These are phyloP conservation scores for Fraxinus pennsylvanica DNA, from an alignment of 257 asterid genomes.

Conservation along the genomic window DNA sequence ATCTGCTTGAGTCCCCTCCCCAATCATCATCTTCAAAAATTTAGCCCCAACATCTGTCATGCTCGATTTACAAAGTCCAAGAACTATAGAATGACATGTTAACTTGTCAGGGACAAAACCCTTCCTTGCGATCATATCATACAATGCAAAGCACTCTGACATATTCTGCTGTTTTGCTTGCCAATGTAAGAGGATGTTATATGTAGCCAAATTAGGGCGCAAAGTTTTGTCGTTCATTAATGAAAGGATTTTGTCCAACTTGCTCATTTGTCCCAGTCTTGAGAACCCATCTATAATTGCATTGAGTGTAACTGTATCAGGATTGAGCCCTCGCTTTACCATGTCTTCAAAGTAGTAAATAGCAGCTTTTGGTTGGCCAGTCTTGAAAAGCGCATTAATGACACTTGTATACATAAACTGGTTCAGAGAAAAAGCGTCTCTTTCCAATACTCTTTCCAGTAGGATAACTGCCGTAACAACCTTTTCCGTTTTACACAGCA, in stretches of 20 bases:
- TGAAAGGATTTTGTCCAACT: slow-evolving; percentile 39
- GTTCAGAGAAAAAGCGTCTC: slow-evolving; percentile 46
- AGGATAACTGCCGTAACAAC: slow-evolving; percentile 63
- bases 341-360: slow-evolving; percentile 57
- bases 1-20: slow-evolving; percentile 55
- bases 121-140: slow-evolving; percentile 46
- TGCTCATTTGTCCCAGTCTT: slow-evolving; percentile 50
- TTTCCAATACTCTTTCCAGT: slow-evolving; percentile 47
- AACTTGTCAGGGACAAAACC: slow-evolving; percentile 67
- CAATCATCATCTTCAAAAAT: slow-evolving; percentile 64
- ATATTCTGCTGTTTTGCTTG: slow-evolving; percentile 50
- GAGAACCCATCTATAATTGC: slow-evolving; percentile 71
- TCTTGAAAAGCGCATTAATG: slow-evolving; percentile 69
- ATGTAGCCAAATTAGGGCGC: slow-evolving; percentile 64
- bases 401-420: slow-evolving; percentile 67
- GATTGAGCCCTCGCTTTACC: slow-evolving; percentile 41
- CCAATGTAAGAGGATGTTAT: slow-evolving; percentile 74
- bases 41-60: slow-evolving; percentile 69
- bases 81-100: slow-evolving; percentile 66
- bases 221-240: slow-evolving; percentile 38
- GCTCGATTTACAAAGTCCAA: slow-evolving; percentile 58
- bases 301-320: slow-evolving; percentile 65
- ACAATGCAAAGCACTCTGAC: slow-evolving; percentile 49
- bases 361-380: slow-evolving; percentile 65
- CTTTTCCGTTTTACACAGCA: slow-evolving; percentile 67